These are phyloP conservation scores for Blastobotrys muscicola DNA, from an alignment of 805 yeast genomes.

Conservation along the genomic window DNA sequence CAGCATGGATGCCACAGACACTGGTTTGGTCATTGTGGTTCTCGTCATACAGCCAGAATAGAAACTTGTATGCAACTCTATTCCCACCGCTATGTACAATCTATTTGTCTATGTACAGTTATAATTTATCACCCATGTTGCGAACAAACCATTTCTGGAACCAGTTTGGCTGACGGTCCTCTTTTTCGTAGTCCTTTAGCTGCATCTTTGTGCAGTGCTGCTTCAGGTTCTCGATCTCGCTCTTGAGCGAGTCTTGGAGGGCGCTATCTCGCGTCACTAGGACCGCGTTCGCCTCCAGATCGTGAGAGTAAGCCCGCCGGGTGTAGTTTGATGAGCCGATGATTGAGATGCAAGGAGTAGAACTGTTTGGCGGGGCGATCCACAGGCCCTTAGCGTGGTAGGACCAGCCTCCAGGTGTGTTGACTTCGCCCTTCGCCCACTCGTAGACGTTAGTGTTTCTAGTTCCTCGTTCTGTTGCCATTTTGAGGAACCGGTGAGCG, in stretches of 20 bases:
- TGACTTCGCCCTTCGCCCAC: slow-evolving; percentile 83
- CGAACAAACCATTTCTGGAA: slow-evolving; percentile 20
- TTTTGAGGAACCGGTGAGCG: slow-evolving; percentile 53
- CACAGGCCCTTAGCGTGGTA: slow-evolving; percentile 97
- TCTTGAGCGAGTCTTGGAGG: slow-evolving; percentile 46
- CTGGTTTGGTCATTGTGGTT: not conserved
- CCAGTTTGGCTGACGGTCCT: slow-evolving; percentile 50
- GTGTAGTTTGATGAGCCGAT: slow-evolving; percentile 94
- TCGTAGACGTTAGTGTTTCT: slow-evolving; percentile 54
- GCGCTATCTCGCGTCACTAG: slow-evolving; percentile 58
- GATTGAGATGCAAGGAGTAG: slow-evolving; percentile 61
- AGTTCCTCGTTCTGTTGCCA: slow-evolving; percentile 30
- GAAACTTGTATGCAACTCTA: too few relatives aligned
- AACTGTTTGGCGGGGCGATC: slow-evolving; percentile 53
- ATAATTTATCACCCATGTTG: slow-evolving; percentile 24
- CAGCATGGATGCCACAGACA: too few relatives aligned
- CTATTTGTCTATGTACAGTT: not conserved
- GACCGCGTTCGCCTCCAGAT: slow-evolving; percentile 80
- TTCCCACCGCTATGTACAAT: not conserved
- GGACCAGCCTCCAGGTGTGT: slow-evolving; percentile 83
- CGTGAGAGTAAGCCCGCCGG: slow-evolving; percentile 75
- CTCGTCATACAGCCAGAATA: not conserved
- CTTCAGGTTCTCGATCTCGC: slow-evolving; percentile 56
- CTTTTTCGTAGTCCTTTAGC: slow-evolving; percentile 51
- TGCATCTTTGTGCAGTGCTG: slow-evolving; percentile 42